Evolutionary conservation across 768 basidiomycete species (phyloP).

Genomic region (Agaricus blazei): DNA sequence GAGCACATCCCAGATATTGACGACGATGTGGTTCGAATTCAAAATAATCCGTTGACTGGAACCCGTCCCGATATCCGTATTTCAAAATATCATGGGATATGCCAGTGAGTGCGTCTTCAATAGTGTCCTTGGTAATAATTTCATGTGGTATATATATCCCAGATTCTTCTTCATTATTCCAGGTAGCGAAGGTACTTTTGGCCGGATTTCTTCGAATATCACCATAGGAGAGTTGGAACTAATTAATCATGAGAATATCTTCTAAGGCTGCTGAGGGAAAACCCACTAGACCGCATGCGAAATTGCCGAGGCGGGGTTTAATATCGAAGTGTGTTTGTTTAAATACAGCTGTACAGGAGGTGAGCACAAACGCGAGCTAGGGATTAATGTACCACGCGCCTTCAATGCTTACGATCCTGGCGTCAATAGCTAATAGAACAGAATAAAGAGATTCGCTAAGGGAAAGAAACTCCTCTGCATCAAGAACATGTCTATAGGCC

Average conservation of each 20-base stretch:
- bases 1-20: constrained; percentile 6
- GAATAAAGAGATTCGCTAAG: constrained; percentile 25
- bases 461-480: constrained; percentile 24
- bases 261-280: neutral
- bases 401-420: constrained; percentile 26
- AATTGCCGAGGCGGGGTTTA: constrained; percentile 26
- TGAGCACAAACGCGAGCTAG: neutral
- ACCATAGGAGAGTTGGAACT: constrained; percentile 30
- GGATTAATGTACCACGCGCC: constrained; percentile 13
- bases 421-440: constrained; percentile 22
- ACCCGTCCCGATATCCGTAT: constrained; percentile 28
- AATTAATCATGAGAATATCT: neutral
- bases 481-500: constrained; percentile 28
- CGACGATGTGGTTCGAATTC: constrained; percentile 22
- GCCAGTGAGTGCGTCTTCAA: constrained; percentile 12
- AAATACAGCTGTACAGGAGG: constrained; percentile 21
- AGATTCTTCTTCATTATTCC: constrained; percentile 20
- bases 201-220: constrained; percentile 24
- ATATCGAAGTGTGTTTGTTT: constrained; percentile 30
- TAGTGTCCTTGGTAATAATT: constrained; percentile 13
- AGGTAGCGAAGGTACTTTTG: constrained; percentile 24
- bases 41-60: constrained; percentile 25
- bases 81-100: constrained; percentile 19
- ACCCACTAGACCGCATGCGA: constrained; percentile 30
- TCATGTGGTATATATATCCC: constrained; percentile 6